Evolutionary conservation across 2,329 filamentous ascomycete species (phyloP).

Genomic region (Neopestalotiopsis sp.): DNA sequence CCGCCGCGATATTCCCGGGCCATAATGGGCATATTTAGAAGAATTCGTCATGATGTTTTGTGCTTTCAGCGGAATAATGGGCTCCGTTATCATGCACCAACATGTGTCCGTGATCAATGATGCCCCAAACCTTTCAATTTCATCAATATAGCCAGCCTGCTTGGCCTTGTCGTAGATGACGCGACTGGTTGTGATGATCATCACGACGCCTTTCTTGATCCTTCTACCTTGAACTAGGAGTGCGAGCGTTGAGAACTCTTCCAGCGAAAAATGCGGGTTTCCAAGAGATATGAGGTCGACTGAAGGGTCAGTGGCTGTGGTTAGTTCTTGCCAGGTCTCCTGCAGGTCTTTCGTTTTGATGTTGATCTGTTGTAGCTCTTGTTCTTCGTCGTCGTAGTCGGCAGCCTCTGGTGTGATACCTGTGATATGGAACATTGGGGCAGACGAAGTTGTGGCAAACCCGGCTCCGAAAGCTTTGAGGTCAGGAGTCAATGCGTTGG

Average conservation of each 20-base stretch:
- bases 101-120: conserved; percentile 5
- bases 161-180: background rate
- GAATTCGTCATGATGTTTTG: conserved; percentile 5
- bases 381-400: background rate
- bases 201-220: background rate
- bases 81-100: conserved; percentile 6
- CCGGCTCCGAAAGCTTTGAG: conserved; percentile 1
- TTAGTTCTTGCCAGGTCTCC: background rate
- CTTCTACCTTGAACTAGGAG: background rate
- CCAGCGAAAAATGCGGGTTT: background rate
- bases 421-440: conserved; percentile 1
- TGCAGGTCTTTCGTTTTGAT: background rate
- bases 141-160: background rate
- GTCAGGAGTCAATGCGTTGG: background rate
- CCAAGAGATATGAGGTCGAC: conserved; percentile 1
- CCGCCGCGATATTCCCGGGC: background rate
- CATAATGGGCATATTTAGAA: conserved; percentile 4
- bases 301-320: background rate
- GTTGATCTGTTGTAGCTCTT: background rate
- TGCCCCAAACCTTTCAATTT: background rate
- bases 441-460: background rate
- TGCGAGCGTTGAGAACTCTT: background rate
- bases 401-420: background rate
- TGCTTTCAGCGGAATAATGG: background rate
- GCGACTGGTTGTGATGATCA: background rate